Percentiles rank a stretch among this genome's conserved stretches.
phyloP scores from a whole-genome alignment of 1,284 basidiomycete species.

The Pseudozyma sp. region DNA sequence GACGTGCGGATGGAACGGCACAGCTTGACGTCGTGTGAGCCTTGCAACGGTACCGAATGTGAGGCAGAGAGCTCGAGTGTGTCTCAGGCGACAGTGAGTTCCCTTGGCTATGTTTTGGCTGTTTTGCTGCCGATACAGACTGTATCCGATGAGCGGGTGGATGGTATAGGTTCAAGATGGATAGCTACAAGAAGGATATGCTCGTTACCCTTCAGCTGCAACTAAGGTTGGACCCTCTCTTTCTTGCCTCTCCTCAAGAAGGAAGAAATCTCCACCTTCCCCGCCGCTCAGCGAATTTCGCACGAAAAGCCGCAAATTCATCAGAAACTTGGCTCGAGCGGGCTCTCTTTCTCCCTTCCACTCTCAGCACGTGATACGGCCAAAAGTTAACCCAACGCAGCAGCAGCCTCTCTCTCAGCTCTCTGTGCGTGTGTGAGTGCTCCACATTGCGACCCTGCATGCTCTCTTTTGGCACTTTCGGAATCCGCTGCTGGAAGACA shows the following conservation, averaged over 20 bases:
- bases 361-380: conserved; percentile 22
- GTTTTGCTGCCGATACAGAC: too few relatives aligned
- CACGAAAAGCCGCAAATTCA: conserved; percentile 14
- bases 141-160: not conserved
- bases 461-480: too few relatives aligned
- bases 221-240: conserved; percentile 17
- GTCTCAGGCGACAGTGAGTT: too few relatives aligned
- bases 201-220: not conserved
- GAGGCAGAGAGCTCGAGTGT: too few relatives aligned
- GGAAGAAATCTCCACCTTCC: conserved; percentile 22
- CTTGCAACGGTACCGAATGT: too few relatives aligned
- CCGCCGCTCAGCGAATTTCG: not conserved
- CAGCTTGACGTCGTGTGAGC: too few relatives aligned
- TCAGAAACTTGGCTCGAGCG: conserved; percentile 28
- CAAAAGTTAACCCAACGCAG: conserved; percentile 1
- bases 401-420: not conserved
- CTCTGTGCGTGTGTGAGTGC: not conserved
- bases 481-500: too few relatives aligned
- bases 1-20: too few relatives aligned
- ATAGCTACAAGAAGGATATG: not conserved
- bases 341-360: not conserved
- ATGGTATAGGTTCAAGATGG: not conserved
- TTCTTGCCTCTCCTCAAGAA: not conserved
- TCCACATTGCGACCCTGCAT: not conserved
- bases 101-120: too few relatives aligned